phyloP scores from a whole-genome alignment of 2,329 filamentous ascomycete species.

The Penicillium sp. region DNA sequence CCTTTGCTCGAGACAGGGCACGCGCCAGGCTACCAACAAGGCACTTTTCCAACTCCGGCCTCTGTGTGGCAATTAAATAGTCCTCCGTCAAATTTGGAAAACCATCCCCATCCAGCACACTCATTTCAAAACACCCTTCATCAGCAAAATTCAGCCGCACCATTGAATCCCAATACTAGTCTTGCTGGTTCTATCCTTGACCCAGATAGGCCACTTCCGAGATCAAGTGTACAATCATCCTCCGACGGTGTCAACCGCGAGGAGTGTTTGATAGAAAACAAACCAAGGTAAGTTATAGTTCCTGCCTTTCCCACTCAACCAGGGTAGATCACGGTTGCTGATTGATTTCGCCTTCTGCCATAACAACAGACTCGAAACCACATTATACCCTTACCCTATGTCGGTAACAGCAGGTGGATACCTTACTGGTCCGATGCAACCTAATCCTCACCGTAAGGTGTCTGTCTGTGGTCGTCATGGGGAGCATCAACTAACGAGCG shows the following conservation, averaged over 20 bases:
- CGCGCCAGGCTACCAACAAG: constrained; percentile 12
- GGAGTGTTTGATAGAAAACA: constrained; percentile 5
- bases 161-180: constrained; percentile 6
- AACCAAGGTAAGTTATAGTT: constrained; percentile 10
- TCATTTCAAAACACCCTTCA: constrained; percentile 7
- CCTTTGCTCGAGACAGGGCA: constrained; percentile 14
- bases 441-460: constrained; percentile 29
- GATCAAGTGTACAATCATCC: constrained; percentile 7
- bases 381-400: constrained; percentile 17
- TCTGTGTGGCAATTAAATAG: constrained; percentile 14
- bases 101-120: constrained; percentile 1
- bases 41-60: constrained; percentile 6
- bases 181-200: constrained; percentile 8
- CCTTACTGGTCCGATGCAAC: constrained; percentile 28
- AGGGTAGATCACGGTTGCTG: neutral
- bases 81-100: constrained; percentile 3
- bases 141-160: constrained; percentile 9
- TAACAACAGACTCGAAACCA: constrained; percentile 16
- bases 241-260: constrained; percentile 5
- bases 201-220: constrained; percentile 2
- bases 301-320: neutral
- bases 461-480: neutral
- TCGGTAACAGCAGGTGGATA: constrained; percentile 22
- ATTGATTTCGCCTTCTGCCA: constrained; percentile 1
- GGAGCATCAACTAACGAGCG: constrained; percentile 13